phyloP scores from a whole-genome alignment of 2,329 filamentous ascomycete genomes.

The Verticillium alfalfae region DNA sequence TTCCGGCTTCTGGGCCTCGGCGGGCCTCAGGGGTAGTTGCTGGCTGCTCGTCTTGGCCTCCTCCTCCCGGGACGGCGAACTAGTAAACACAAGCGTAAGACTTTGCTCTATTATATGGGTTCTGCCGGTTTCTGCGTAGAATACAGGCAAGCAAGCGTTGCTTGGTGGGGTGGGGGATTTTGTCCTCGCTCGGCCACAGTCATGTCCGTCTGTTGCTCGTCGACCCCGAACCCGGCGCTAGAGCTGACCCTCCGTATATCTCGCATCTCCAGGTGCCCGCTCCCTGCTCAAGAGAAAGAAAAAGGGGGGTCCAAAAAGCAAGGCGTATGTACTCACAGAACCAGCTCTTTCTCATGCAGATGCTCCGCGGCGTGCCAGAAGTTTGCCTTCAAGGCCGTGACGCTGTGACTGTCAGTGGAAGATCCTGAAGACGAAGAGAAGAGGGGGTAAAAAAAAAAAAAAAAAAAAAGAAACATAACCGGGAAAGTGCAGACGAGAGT shows the following conservation, averaged over 20 bases:
- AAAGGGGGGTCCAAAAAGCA: neutral
- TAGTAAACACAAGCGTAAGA: neutral
- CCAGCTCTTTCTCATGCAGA: slow-evolving; percentile 65
- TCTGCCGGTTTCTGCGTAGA: neutral
- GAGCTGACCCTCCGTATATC: neutral
- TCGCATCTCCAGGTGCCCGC: neutral
- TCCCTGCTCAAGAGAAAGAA: neutral
- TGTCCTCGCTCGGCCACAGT: neutral
- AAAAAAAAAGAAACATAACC: neutral
- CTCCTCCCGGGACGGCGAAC: neutral
- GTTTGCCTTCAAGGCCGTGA: slow-evolving; percentile 87
- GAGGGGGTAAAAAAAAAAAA: neutral
- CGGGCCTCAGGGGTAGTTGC: slow-evolving; percentile 8
- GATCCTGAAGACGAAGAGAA: neutral
- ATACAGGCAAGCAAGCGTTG: neutral
- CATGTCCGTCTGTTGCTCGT: neutral
- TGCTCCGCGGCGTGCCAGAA: slow-evolving; percentile 72
- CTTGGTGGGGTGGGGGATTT: neutral
- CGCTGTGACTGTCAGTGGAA: slow-evolving; percentile 40
- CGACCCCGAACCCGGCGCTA: neutral
- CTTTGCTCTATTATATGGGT: neutral
- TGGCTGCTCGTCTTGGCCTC: slow-evolving; percentile 2
- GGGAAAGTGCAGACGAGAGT: neutral
- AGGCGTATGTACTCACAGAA: slow-evolving; percentile 62
- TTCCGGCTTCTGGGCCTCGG: neutral